A percentile compares a stretch with the other conserved stretches of the same genome.
Evolutionary conservation across 768 basidiomycete species (phyloP).

Genomic region (Gymnopilus dilepis): DNA sequence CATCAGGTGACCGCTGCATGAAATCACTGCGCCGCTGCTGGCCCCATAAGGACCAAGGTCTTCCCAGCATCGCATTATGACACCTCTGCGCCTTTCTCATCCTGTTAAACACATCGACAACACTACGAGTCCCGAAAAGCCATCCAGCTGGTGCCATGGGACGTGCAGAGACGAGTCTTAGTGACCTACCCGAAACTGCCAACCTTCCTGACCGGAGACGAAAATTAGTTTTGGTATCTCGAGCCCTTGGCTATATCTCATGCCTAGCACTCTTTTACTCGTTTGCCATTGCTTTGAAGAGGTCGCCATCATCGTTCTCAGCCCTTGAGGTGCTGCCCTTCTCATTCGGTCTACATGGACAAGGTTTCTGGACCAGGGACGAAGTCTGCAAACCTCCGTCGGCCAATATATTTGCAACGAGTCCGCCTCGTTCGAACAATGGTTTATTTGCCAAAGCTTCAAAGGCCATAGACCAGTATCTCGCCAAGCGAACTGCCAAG

Average conservation of each 20-base stretch:
- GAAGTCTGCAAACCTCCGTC: slow-evolving; percentile 28
- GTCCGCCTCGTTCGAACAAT: slow-evolving; percentile 30
- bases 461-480: slow-evolving; percentile 32
- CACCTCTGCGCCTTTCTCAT: background rate
- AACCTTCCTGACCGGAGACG: no score
- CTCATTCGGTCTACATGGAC: background rate
- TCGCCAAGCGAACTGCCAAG: slow-evolving; percentile 32
- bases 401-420: slow-evolving; percentile 33
- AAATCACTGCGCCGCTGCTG: slow-evolving; percentile 1
- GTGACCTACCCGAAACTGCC: background rate
- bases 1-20: background rate
- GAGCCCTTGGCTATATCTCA: background rate
- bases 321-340: background rate
- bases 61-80: background rate
- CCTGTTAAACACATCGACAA: background rate
- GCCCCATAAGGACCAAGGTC: background rate
- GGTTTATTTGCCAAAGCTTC: slow-evolving; percentile 28
- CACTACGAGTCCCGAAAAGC: background rate
- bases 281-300: background rate
- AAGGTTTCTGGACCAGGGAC: background rate
- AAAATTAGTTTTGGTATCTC: no score
- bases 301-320: no score
- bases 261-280: background rate
- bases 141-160: background rate
- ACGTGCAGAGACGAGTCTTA: background rate